A percentile compares a stretch with the other conserved stretches of the same genome.
Conservation (phyloP, 352 stramenopile genomes). For the Phytopythium helicoides region DNA sequence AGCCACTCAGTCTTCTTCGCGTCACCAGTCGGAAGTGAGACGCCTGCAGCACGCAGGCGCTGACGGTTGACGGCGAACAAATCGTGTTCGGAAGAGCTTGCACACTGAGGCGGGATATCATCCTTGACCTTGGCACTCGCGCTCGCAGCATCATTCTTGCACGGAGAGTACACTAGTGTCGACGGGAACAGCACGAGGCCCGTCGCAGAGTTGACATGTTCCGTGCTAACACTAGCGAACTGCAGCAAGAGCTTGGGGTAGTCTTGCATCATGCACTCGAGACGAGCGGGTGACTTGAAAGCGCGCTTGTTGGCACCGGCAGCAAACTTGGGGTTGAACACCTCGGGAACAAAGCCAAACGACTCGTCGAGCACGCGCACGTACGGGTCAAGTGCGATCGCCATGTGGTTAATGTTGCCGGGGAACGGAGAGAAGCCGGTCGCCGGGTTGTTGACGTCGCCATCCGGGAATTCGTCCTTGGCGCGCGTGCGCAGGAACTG, state of each 20-base stretch:
- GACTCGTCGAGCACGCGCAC: slow-evolving; percentile 43
- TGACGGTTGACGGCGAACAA: slow-evolving; percentile 45
- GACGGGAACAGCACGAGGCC: slow-evolving; percentile 58
- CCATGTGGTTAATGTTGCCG: slow-evolving; percentile 76
- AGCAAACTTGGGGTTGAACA: slow-evolving; percentile 70
- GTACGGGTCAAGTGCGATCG: slow-evolving; percentile 49
- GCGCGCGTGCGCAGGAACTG: slow-evolving; percentile 53
- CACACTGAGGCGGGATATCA: slow-evolving; percentile 62
- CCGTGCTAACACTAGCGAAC: slow-evolving; percentile 12
- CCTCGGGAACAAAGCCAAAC: slow-evolving; percentile 55
- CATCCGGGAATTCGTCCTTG: slow-evolving; percentile 40
- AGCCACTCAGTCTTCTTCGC: slow-evolving; percentile 31
- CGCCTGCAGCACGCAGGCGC: slow-evolving; percentile 32
- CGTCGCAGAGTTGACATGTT: slow-evolving; percentile 15
- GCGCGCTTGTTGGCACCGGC: slow-evolving; percentile 21
- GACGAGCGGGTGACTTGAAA: slow-evolving; percentile 62
- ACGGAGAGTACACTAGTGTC: slow-evolving; percentile 66
- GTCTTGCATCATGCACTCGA: slow-evolving; percentile 84
- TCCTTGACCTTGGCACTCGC: slow-evolving; percentile 45
- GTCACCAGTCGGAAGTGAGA: slow-evolving; percentile 9
- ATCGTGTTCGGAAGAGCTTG: slow-evolving; percentile 64
- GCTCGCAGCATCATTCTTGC: slow-evolving; percentile 65
- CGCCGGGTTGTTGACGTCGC: slow-evolving; percentile 56
- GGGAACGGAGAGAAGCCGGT: slow-evolving; percentile 61
- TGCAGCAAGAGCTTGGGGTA: slow-evolving; percentile 62